Evolutionary conservation across 352 stramenopile species (phyloP).

Genomic region (Globisporangium parvum): DNA sequence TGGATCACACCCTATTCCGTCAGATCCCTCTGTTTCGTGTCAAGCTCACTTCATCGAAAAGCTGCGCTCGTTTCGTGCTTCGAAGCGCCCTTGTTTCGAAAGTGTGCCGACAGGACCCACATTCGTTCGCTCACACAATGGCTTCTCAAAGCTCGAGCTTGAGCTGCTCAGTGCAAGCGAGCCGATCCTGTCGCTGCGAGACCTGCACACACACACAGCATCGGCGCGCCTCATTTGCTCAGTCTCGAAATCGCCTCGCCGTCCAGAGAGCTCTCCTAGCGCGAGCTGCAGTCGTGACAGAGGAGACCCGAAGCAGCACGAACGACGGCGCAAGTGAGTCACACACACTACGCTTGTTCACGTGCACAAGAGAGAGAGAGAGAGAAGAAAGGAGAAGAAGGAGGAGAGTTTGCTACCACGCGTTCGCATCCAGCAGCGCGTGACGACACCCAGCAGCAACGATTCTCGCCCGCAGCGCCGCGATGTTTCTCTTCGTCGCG

Average conservation of each 20-base stretch:
- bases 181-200: no score
- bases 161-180: no score
- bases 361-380: neutral
- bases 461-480: conserved; percentile 2
- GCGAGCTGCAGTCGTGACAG: no score
- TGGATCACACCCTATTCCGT: no score
- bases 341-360: no score
- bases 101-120: no score
- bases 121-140: no score
- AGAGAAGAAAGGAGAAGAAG: neutral
- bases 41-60: no score
- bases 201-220: neutral
- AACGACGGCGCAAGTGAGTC: neutral
- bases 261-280: neutral
- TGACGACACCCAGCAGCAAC: neutral
- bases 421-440: neutral
- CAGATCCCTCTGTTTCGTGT: no score
- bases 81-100: no score
- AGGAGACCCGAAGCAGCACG: neutral
- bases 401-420: neutral
- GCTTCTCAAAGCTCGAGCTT: no score
- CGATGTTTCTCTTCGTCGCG: conserved; percentile 39
- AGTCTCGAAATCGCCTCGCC: neutral
- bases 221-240: neutral
- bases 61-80: no score